Conservation (phyloP, 352 stramenopile genomes). For the Aphanomyces stellatus region DNA sequence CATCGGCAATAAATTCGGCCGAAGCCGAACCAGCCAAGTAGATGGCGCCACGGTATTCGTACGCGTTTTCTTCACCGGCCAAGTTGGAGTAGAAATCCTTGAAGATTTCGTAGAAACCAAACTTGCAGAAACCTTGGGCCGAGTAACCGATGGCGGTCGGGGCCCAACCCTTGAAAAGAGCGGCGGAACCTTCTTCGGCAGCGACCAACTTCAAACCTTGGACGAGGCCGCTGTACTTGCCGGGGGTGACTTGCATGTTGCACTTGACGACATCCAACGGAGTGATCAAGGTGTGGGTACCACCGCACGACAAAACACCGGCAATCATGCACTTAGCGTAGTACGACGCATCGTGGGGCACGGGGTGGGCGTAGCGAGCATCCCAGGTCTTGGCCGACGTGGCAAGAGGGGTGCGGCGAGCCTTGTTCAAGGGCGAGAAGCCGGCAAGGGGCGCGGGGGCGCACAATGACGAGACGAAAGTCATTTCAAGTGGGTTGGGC, state of each 20-base stretch:
- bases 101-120: constrained; percentile 94
- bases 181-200: constrained; percentile 68
- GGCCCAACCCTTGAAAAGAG: constrained; percentile 88
- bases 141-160: constrained; percentile 90
- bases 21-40: constrained; percentile 89
- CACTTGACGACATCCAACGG: constrained; percentile 93
- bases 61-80: constrained; percentile 86
- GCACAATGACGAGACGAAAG: constrained; percentile 15
- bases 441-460: constrained; percentile 15
- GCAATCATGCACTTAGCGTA: constrained; percentile 93
- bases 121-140: constrained; percentile 86
- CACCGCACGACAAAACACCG: constrained; percentile 87
- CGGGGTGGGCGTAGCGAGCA: constrained; percentile 64
- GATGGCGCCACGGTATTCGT: constrained; percentile 89
- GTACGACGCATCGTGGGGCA: constrained; percentile 84
- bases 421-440: constrained; percentile 26
- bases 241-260: constrained; percentile 90
- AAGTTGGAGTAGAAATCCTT: constrained; percentile 91
- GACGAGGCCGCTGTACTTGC: constrained; percentile 76
- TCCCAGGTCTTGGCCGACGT: constrained; percentile 74
- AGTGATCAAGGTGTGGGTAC: constrained; percentile 90
- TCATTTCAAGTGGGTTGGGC: constrained; percentile 8
- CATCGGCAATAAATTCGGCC: constrained; percentile 91
- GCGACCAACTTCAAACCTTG: constrained; percentile 81
- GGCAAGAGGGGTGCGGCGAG: constrained; percentile 43